These are phyloP conservation scores for Ganoderma lingzhi DNA, from an alignment of 1,284 basidiomycete genomes.

Conservation along the genomic window DNA sequence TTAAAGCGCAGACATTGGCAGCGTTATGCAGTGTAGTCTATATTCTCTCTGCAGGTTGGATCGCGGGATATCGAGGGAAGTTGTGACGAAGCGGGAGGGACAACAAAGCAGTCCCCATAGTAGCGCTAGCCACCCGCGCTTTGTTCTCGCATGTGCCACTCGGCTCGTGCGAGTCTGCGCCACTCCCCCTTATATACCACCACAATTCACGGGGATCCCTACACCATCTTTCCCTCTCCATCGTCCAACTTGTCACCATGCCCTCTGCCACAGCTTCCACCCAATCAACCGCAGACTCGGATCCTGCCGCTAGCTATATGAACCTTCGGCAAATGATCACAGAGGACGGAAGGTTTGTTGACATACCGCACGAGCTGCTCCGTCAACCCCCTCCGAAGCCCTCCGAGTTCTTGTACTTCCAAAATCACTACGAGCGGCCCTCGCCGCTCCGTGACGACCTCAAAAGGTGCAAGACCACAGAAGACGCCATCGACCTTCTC, in stretches of 20 bases:
- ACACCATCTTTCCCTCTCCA: slow-evolving; percentile 1
- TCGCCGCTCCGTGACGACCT: slow-evolving; percentile 13
- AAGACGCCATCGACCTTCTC: slow-evolving; percentile 26
- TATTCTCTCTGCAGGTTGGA: too few relatives aligned
- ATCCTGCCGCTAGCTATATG: not conserved
- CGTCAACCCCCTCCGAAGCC: slow-evolving; percentile 20
- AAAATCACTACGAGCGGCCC: slow-evolving; percentile 19
- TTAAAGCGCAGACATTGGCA: too few relatives aligned
- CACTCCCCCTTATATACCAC: not conserved
- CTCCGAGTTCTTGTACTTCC: slow-evolving; percentile 27
- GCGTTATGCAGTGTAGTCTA: too few relatives aligned
- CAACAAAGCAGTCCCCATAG: too few relatives aligned
- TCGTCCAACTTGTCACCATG: slow-evolving; percentile 8
- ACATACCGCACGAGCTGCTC: slow-evolving; percentile 24
- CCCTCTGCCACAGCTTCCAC: not conserved
- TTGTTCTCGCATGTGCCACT: slow-evolving; percentile 11
- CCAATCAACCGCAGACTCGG: not conserved
- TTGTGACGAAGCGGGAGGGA: not conserved
- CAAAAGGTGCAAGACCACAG: slow-evolving; percentile 17
- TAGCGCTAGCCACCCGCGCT: slow-evolving; percentile 2
- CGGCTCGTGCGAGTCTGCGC: not conserved
- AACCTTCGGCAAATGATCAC: slow-evolving; percentile 19
- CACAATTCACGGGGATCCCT: slow-evolving; percentile 2
- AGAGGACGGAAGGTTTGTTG: slow-evolving; percentile 24
- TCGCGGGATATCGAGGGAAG: too few relatives aligned